Conservation (phyloP, 345 rosid species). For the Pseudoturritis turrita region DNA sequence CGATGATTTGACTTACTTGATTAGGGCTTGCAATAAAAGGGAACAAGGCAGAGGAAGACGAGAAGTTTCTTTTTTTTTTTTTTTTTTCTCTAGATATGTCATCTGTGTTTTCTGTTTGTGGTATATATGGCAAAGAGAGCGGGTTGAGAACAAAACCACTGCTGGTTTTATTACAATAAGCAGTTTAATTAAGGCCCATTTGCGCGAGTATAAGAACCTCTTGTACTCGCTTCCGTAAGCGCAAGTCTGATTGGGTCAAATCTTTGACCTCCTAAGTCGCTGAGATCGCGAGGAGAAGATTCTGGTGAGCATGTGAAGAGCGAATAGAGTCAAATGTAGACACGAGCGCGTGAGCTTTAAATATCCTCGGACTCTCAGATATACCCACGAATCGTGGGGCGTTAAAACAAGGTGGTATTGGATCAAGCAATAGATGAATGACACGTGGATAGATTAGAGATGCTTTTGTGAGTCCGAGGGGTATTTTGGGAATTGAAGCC, state of each 20-base stretch:
- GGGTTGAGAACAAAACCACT: conserved; percentile 29
- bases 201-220: neutral
- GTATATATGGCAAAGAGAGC: conserved; percentile 13
- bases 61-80: conserved; percentile 19
- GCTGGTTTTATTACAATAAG: conserved; percentile 25
- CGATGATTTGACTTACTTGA: conserved; percentile 32
- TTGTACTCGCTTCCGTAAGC: neutral
- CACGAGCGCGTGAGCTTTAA: conserved; percentile 21
- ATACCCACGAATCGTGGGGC: conserved; percentile 23
- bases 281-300: conserved; percentile 3
- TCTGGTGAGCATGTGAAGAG: neutral
- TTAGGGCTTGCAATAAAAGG: conserved; percentile 21
- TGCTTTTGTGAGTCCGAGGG: conserved; percentile 14
- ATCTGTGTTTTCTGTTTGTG: conserved; percentile 12
- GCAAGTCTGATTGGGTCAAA: conserved; percentile 17
- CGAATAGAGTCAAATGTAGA: neutral
- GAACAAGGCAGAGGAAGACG: conserved; percentile 14
- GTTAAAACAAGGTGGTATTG: conserved; percentile 23
- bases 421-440: conserved; percentile 7
- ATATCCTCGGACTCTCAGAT: conserved; percentile 25
- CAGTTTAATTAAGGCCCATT: neutral
- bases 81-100: neutral
- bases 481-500: neutral
- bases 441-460: conserved; percentile 10
- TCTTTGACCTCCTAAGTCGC: neutral